A percentile compares a stretch with the other conserved stretches of the same genome.
These are phyloP conservation scores for Plicaturopsis crispa DNA, from an alignment of 768 basidiomycete species.

Conservation along the genomic window DNA sequence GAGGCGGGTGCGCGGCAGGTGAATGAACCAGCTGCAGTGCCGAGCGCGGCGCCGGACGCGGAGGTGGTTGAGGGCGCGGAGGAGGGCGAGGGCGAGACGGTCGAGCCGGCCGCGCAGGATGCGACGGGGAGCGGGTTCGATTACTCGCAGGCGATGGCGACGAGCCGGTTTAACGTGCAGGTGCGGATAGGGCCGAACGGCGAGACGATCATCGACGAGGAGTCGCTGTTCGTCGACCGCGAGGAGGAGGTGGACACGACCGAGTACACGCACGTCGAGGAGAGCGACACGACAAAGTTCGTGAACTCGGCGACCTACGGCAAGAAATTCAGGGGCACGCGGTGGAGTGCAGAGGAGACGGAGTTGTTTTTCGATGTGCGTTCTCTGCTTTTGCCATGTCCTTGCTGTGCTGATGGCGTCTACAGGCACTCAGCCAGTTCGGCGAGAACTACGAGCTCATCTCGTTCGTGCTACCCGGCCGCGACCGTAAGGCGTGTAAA, in stretches of 20 bases:
- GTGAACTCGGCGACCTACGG: constrained; percentile 80
- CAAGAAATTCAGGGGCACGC: constrained; percentile 71
- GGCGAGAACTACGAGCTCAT: constrained; percentile 93
- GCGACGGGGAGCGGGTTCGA: constrained; percentile 59
- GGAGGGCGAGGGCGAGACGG: not conserved
- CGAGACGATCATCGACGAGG: constrained; percentile 81
- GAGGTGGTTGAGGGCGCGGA: not conserved
- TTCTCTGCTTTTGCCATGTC: constrained; percentile 4
- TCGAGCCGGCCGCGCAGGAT: constrained; percentile 22
- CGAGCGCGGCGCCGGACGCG: constrained; percentile 5
- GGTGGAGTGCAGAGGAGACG: constrained; percentile 89
- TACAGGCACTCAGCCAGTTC: constrained; percentile 82
- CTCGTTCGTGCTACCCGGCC: constrained; percentile 74
- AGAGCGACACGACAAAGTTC: constrained; percentile 79
- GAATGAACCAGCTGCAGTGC: constrained; percentile 7
- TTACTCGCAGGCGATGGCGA: constrained; percentile 55
- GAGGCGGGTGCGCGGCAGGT: constrained; percentile 19
- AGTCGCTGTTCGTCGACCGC: constrained; percentile 75
- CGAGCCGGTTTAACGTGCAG: constrained; percentile 77
- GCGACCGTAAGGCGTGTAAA: constrained; percentile 85
- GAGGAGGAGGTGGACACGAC: constrained; percentile 58
- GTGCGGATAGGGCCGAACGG: constrained; percentile 84
- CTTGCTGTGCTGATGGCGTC: constrained; percentile 6
- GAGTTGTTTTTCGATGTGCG: constrained; percentile 81
- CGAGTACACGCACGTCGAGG: constrained; percentile 71